Conservation (phyloP, 257 asterid genomes). For the Fraxinus quadrangulata region DNA sequence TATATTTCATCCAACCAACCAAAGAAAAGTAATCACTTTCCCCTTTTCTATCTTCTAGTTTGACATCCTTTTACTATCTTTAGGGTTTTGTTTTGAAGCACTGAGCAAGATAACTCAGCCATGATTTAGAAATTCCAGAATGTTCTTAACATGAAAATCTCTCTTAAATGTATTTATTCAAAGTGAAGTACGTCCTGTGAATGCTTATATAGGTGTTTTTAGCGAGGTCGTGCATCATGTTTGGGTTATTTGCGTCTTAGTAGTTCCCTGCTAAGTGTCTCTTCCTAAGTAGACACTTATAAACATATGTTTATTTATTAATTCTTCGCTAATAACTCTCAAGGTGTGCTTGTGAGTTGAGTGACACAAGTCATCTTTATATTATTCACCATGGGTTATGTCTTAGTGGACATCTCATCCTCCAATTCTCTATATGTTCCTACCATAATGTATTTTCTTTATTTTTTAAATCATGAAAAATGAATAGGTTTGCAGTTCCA, state of each 20-base stretch:
- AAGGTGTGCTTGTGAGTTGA: not conserved
- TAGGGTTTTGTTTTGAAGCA: not conserved
- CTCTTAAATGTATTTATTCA: not conserved
- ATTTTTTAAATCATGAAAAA: not conserved
- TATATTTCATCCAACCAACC: conserved; percentile 94
- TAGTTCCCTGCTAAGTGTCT: not conserved
- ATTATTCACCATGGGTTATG: not conserved
- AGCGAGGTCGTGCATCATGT: not conserved
- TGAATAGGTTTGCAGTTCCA: not conserved
- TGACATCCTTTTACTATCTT: conserved; percentile 1
- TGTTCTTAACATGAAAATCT: not conserved
- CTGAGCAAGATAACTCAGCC: not conserved
- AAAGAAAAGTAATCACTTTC: conserved; percentile 70
- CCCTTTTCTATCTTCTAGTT: conserved; percentile 11
- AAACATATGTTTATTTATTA: not conserved
- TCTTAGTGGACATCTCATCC: not conserved
- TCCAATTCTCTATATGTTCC: not conserved
- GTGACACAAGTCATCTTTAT: not conserved
- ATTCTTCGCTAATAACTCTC: not conserved
- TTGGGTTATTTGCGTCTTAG: not conserved
- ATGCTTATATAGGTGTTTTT: not conserved
- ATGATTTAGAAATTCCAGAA: not conserved
- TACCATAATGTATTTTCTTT: not conserved
- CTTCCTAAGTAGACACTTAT: not conserved
- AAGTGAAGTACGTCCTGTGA: not conserved